Percentiles rank a stretch among this genome's conserved stretches.
phyloP scores from a whole-genome alignment of 768 basidiomycete species.

The Agaricus subrufescens region DNA sequence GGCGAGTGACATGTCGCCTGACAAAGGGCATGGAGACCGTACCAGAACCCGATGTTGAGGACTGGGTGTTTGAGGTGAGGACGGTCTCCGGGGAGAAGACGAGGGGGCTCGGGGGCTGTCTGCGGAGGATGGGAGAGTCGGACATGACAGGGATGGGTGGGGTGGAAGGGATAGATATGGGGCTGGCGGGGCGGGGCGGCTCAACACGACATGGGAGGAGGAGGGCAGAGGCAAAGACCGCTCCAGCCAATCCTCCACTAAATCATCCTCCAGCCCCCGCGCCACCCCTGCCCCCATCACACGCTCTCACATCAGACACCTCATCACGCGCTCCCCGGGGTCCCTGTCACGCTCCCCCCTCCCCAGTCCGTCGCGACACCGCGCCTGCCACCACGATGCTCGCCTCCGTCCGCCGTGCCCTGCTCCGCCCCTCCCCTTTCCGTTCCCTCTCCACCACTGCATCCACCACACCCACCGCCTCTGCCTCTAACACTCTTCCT shows the following conservation, averaged over 20 bases:
- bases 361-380: slow-evolving; percentile 9
- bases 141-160: slow-evolving; percentile 33
- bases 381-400: slow-evolving; percentile 5
- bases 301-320: background rate
- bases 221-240: slow-evolving; percentile 7
- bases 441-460: background rate
- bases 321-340: slow-evolving; percentile 20
- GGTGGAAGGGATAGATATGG: background rate
- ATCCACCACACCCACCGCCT: background rate
- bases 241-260: slow-evolving; percentile 2
- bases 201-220: slow-evolving; percentile 27
- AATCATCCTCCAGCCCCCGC: background rate
- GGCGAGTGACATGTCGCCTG: slow-evolving; percentile 86
- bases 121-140: slow-evolving; percentile 44
- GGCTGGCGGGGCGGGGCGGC: slow-evolving; percentile 8
- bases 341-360: slow-evolving; percentile 5
- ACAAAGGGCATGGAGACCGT: slow-evolving; percentile 92
- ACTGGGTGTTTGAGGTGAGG: slow-evolving; percentile 44
- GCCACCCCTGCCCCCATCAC: background rate
- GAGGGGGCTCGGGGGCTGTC: slow-evolving; percentile 75
- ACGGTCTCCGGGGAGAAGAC: slow-evolving; percentile 69
- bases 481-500: background rate
- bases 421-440: background rate
- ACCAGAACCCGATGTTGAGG: slow-evolving; percentile 53
- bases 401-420: slow-evolving; percentile 2